phyloP scores from a whole-genome alignment of 225 moss, liverwort and hornwort species.

The Straminergon stramineum region DNA sequence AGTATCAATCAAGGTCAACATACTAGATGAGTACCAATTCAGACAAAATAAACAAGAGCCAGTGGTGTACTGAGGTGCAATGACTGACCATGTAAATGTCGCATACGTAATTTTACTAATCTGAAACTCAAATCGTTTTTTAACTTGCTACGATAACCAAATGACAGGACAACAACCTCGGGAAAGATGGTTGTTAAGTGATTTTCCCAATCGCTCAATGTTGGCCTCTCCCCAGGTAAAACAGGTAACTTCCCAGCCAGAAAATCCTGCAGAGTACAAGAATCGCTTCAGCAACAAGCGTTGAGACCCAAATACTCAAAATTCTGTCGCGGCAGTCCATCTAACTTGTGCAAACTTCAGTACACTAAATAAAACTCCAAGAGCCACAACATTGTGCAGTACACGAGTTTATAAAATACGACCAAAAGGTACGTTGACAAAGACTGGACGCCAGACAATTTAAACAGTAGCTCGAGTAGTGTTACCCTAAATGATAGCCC shows the following conservation, averaged over 20 bases:
- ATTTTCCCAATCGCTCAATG: slow-evolving; percentile 82
- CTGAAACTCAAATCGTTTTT: neutral
- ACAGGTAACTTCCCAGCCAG: slow-evolving; percentile 49
- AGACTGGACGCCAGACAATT: neutral
- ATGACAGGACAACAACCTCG: slow-evolving; percentile 29
- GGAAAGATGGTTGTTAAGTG: slow-evolving; percentile 77
- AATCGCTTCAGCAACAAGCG: neutral
- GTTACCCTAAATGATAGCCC: slow-evolving; percentile 83
- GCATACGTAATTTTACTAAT: neutral
- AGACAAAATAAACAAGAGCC: neutral
- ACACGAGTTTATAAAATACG: neutral
- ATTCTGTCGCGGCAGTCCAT: neutral
- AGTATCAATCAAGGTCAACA: neutral
- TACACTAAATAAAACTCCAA: neutral
- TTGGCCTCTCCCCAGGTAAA: slow-evolving; percentile 54
- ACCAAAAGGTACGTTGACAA: neutral
- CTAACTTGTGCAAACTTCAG: neutral
- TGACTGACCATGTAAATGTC: neutral
- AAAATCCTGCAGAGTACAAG: slow-evolving; percentile 46
- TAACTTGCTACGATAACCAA: neutral
- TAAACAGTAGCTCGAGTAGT: neutral
- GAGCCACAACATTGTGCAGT: neutral
- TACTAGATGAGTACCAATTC: neutral
- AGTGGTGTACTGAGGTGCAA: neutral
- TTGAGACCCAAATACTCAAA: neutral